Evolutionary conservation across 2,329 filamentous ascomycete genomes (phyloP), one percentile per base, ranked within the genome.

Genomic region (Penicillium fuscoglaucum): DNA sequence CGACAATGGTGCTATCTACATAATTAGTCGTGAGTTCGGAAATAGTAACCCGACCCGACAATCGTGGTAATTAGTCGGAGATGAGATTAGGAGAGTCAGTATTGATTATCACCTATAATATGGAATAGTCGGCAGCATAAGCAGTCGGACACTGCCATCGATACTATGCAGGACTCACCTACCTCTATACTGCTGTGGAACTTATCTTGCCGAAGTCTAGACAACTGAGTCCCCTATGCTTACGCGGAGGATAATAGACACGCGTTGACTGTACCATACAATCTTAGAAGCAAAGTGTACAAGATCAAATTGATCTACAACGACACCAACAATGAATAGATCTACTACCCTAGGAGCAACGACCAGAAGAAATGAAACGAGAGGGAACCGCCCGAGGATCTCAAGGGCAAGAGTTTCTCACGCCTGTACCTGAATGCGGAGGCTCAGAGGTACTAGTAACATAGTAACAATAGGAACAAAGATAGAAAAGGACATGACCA

Each of bases 391-490:
- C 44, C 35, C 10, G 24, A 48, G 24, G 13, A 29, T n/a, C 21
- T 12, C 17, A 26, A 21, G 31, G 12, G 12, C 40, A 37, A 55
- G 41, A 53, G 41, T 52, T 46, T 43, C 52, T 57, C 55, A 49
- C 53, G 48, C 53, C 55, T 61, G 51, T 63, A 50, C 55, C 57
- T 53, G 53, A 60, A 66, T 63, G 58, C 24, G 43, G 33, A 37
- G 26, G 24, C 13, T 19, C 44, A 24, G 10, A 33, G 37, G 10
- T 17, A 48, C 12, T 39, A 33, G 28, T 24, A 33, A 46, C 2
- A 17, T 40, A 29, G n/a, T 39, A 41, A 53, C 5, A 21, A 53
- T 46, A 46, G 13, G 17, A 48, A 58, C 48, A 63, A 63, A 51
- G 24, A 66, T 62, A 58, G 12, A 47, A 46, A 47, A 15, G 33